Evolutionary conservation across 192 early-diverging fungal genomes (phyloP).

Genomic region (Phycomyces blakesleeanus): DNA sequence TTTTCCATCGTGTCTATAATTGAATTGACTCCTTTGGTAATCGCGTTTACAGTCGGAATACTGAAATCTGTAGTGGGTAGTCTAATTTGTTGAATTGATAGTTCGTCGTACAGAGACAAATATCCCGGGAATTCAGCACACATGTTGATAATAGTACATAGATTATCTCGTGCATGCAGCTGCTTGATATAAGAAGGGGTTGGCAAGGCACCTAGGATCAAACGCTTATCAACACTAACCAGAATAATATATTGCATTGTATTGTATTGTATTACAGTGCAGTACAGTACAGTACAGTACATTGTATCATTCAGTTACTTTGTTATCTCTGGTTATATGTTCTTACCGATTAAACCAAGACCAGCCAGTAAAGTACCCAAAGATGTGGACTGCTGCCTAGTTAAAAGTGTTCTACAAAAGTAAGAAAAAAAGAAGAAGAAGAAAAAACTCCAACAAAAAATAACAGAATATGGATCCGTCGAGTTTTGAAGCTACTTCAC

Average conservation of each 20-base stretch:
- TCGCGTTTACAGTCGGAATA: slow-evolving; percentile 32
- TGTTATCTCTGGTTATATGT: not conserved
- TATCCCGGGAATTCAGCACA: slow-evolving; percentile 49
- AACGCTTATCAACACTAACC: slow-evolving; percentile 16
- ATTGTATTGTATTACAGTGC: too few species aligned
- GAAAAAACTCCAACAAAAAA: too few species aligned
- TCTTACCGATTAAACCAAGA: slow-evolving; percentile 27
- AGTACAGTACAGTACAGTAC: not conserved
- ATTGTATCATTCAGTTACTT: not conserved
- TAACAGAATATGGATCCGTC: not conserved
- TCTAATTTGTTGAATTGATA: slow-evolving; percentile 39
- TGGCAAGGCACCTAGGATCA: slow-evolving; percentile 33
- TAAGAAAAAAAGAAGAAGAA: too few species aligned
- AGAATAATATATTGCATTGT: not conserved
- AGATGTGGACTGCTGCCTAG: slow-evolving; percentile 20
- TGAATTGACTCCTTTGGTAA: slow-evolving; percentile 29
- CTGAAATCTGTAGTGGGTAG: slow-evolving; percentile 40
- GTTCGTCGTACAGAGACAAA: slow-evolving; percentile 28
- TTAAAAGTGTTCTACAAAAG: not conserved
- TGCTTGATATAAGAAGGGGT: slow-evolving; percentile 22
- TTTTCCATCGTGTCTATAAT: slow-evolving; percentile 1
- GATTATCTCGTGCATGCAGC: slow-evolving; percentile 12
- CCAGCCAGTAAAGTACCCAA: slow-evolving; percentile 30
- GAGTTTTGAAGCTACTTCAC: not conserved
- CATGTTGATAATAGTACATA: slow-evolving; percentile 43